Percentiles rank a stretch among this genome's conserved stretches.
Evolutionary conservation across 371 early-diverging fungal species (phyloP).

Genomic region (Mortierella sp.): DNA sequence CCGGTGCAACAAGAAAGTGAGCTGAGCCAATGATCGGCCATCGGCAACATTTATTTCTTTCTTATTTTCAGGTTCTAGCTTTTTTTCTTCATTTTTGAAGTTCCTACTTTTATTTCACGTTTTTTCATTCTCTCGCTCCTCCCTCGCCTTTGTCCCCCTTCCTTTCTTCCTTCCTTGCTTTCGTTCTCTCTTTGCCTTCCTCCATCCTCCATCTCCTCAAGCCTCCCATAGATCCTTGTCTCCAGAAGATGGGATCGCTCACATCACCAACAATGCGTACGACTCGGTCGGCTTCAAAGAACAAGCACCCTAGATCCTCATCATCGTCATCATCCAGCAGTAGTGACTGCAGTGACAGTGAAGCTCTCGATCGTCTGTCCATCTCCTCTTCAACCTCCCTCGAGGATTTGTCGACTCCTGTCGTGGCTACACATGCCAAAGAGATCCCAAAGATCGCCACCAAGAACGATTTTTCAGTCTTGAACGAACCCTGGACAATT

Average conservation of each 20-base stretch:
- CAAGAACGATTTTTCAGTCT: conserved; percentile 42
- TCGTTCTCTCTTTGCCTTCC: neutral
- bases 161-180: neutral
- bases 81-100: neutral
- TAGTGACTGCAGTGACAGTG: conserved; percentile 16
- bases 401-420: conserved; percentile 6
- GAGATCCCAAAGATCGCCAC: conserved; percentile 62
- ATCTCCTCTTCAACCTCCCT: conserved; percentile 6
- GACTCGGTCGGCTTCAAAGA: conserved; percentile 7
- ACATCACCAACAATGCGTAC: conserved; percentile 9
- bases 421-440: conserved; percentile 26
- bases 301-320: neutral
- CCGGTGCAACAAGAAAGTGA: no score
- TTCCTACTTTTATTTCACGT: neutral
- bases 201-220: neutral
- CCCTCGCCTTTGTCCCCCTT: neutral
- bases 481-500: conserved; percentile 45
- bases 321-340: conserved; percentile 1
- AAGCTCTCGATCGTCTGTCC: conserved; percentile 20
- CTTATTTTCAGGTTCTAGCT: no score
- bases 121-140: neutral
- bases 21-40: no score
- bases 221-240: neutral
- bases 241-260: conserved; percentile 9
- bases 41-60: neutral